These are phyloP conservation scores for Pittosporum tobira DNA, from an alignment of 129 eudicot genomes.

Conservation along the genomic window DNA sequence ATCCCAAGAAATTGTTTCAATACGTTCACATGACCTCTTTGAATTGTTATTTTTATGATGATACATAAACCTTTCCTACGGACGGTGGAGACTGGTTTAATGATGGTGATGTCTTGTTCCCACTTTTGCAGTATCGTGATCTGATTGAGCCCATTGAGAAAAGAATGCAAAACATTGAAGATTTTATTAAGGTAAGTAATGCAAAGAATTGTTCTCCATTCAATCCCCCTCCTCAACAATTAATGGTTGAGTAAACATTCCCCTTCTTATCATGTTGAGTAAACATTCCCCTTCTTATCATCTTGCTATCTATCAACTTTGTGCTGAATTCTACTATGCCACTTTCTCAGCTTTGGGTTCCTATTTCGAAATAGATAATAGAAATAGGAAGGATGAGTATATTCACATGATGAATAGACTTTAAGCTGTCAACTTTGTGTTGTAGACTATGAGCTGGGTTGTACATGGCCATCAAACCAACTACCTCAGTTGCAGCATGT, in stretches of 20 bases:
- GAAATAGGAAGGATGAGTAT: background rate
- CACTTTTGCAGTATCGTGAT: slow-evolving; percentile 60
- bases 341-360: background rate
- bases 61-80: too few species aligned
- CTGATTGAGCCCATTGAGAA: slow-evolving; percentile 63
- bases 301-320: too few species aligned
- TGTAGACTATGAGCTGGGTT: background rate
- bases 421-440: background rate
- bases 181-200: slow-evolving; percentile 63
- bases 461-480: background rate
- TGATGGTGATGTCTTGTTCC: background rate
- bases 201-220: background rate
- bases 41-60: too few species aligned
- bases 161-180: slow-evolving; percentile 53
- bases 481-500: background rate
- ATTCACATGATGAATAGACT: background rate
- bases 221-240: too few species aligned
- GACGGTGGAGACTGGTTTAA: too few species aligned
- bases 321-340: background rate
- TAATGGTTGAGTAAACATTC: too few species aligned
- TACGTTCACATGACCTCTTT: background rate
- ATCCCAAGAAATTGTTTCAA: background rate
- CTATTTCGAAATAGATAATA: background rate
- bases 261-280: too few species aligned
- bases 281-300: too few species aligned